phyloP scores from a whole-genome alignment of 2,329 filamentous ascomycete species.

The Diaporthe eres region DNA sequence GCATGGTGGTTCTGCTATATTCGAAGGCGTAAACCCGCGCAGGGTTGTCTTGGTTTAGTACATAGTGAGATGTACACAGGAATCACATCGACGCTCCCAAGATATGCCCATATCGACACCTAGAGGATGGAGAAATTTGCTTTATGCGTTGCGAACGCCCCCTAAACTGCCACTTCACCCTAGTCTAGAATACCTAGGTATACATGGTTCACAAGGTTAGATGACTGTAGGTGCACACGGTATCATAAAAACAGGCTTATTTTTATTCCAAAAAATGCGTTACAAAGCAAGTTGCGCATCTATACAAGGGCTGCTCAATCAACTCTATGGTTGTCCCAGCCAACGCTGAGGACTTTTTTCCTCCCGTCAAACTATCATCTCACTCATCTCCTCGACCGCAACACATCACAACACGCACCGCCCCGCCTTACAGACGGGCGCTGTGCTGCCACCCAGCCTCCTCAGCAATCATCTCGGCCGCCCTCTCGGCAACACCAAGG shows the following conservation, averaged over 20 bases:
- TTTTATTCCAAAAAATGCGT: background rate
- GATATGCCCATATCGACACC: background rate
- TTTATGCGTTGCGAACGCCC: too few relatives aligned
- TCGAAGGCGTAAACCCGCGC: background rate
- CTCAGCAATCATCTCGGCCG: constrained; percentile 85
- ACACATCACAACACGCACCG: background rate
- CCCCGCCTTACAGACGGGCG: constrained; percentile 49
- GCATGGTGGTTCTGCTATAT: background rate
- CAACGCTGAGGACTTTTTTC: background rate
- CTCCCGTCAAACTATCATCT: background rate
- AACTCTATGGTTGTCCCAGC: constrained; percentile 1
- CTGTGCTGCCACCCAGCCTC: constrained; percentile 67
- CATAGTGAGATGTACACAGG: background rate
- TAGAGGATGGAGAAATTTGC: too few relatives aligned
- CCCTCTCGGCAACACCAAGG: constrained; percentile 84
- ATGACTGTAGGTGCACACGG: background rate
- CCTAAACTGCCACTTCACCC: rapidly evolving
- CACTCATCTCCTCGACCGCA: background rate
- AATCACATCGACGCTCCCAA: background rate
- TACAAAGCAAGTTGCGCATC: constrained; percentile 3
- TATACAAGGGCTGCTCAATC: constrained; percentile 15
- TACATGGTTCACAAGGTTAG: background rate
- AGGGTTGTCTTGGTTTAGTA: background rate
- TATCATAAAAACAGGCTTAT: background rate
- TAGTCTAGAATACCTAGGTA: too few relatives aligned